Evolutionary conservation across 2,329 filamentous ascomycete species (phyloP).

Genomic region (Xylaria hypoxylon): DNA sequence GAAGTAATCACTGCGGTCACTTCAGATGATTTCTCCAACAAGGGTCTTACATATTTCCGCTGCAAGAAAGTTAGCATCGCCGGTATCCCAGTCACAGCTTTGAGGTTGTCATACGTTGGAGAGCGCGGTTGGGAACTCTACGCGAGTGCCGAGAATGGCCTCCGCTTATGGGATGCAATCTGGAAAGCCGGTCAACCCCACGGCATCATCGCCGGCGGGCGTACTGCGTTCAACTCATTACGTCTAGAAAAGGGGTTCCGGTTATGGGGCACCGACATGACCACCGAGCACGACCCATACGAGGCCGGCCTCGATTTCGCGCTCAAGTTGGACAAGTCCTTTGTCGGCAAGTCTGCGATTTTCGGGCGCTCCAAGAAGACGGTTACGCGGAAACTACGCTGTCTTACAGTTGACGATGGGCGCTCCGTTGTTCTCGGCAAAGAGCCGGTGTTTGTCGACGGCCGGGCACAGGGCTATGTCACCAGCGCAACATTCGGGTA

Average conservation of each 20-base stretch:
- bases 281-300: conserved; percentile 38
- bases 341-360: conserved; percentile 38
- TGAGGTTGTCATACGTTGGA: conserved; percentile 37
- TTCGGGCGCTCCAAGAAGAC: conserved; percentile 30
- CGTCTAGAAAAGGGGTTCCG: conserved; percentile 39
- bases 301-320: conserved; percentile 38
- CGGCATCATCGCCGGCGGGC: conserved; percentile 37
- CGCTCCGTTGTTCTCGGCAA: conserved; percentile 37
- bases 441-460: conserved; percentile 37
- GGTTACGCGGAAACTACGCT: conserved; percentile 15
- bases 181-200: conserved; percentile 35
- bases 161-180: conserved; percentile 36
- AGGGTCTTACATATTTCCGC: conserved; percentile 35
- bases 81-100: conserved; percentile 34
- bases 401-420: conserved; percentile 37
- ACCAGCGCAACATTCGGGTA: conserved; percentile 38
- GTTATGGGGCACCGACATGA: conserved; percentile 38
- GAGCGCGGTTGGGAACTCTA: conserved; percentile 39
- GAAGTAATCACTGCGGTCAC: conserved; percentile 28
- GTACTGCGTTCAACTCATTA: conserved; percentile 37
- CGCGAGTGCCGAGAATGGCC: conserved; percentile 38
- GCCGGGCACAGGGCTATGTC: conserved; percentile 31
- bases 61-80: conserved; percentile 38
- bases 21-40: conserved; percentile 37
- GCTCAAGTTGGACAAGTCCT: conserved; percentile 37